Evolutionary conservation across 1,284 basidiomycete genomes (phyloP), one percentile per base, ranked within the genome.

Genomic region (Pholiota adiposa): DNA sequence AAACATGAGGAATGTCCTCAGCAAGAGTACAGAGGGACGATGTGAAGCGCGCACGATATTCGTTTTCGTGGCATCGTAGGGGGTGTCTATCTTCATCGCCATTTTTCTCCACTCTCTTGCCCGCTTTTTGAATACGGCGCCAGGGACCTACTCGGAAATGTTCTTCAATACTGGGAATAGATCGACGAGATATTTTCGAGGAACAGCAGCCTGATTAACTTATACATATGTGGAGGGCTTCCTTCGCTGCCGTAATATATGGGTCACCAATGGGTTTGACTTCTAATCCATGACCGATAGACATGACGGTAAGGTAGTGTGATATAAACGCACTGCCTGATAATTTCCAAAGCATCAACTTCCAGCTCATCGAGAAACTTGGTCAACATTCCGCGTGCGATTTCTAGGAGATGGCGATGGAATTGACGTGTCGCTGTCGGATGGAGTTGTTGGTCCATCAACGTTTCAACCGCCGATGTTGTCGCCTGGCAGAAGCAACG

Each of bases 81-180:
- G 68, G 19, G 56, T 43, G 2, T 70, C 65, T 31, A 57, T 50
- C 64, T 14, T 36, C 33, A 34, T 31, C 3, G 62, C 51, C 31
- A 60, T 54, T 21, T 58, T 51, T n/a, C 48, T 60, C 70, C 72
- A 74, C 56, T 69, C 65, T 27, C 62, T 59, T 2, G 71, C 73
- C 56, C 68, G 69, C 16, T 65, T 63, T 54, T 71, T 66, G 57
- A 72, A 75, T 0, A 67, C 65, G 4, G 74, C 73, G 19, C 74
- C 73, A 8, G 75, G 75, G 9, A 75, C 51, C 75, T 73, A 77
- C 33, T 67, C 66, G 2, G 75, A 74, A 14, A 77, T 62, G 55
- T 77, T 59, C 63, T 74, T 77, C 57, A 74, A 51, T 16, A 69
- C 50, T 8, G 74, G 74, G 18, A 74, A 49, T 21, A 68, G 56